Evolutionary conservation across 2,329 filamentous ascomycete species (phyloP).

Genomic region (Huntiella abstrusa): DNA sequence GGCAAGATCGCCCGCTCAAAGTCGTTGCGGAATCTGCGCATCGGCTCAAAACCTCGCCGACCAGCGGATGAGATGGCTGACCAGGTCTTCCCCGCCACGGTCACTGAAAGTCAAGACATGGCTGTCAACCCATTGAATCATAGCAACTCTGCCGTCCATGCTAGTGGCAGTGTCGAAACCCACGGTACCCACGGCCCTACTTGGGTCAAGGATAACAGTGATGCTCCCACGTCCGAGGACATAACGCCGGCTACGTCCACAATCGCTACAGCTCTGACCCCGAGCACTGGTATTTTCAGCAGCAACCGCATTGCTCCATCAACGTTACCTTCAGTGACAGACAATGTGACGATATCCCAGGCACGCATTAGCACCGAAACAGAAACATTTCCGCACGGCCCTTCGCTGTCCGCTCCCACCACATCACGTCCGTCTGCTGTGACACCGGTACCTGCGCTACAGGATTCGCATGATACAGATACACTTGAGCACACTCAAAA

Average conservation of each 20-base stretch:
- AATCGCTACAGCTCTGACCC: too few species aligned
- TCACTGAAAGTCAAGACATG: too few species aligned
- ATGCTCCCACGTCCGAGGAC: too few species aligned
- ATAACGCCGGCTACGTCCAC: background rate
- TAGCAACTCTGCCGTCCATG: background rate
- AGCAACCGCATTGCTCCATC: background rate
- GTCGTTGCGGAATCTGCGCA: conserved; percentile 9
- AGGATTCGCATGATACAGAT: too few species aligned
- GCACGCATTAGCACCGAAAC: conserved; percentile 3
- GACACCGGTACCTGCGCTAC: background rate
- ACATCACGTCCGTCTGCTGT: background rate
- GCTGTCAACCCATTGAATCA: background rate
- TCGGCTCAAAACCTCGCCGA: background rate
- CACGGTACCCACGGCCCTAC: background rate
- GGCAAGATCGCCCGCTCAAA: conserved; percentile 9
- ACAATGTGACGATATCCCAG: background rate
- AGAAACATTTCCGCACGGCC: conserved; percentile 11
- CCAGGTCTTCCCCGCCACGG: too few species aligned
- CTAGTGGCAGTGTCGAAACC: background rate
- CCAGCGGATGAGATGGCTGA: background rate
- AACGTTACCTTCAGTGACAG: background rate
- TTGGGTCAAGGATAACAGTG: background rate
- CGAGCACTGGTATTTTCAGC: too few species aligned
- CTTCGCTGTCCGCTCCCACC: background rate
- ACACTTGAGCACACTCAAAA: too few species aligned